A percentile compares a stretch with the other conserved stretches of the same genome.
phyloP scores from a whole-genome alignment of 768 basidiomycete genomes.

The Phylloporus sp. region DNA sequence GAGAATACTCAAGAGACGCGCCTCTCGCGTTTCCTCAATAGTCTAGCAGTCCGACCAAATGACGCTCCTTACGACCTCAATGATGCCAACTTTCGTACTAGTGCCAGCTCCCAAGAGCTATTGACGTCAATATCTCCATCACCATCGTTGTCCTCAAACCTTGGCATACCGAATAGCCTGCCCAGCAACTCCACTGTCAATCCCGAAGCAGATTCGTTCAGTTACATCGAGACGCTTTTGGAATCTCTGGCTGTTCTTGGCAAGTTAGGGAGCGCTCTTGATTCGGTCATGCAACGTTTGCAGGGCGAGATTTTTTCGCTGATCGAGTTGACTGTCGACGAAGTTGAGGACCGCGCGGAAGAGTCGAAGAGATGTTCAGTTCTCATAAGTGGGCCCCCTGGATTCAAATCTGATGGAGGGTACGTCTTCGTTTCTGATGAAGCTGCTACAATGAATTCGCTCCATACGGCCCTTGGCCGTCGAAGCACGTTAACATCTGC shows the following conservation, averaged over 20 bases:
- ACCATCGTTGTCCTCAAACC: constrained; percentile 24
- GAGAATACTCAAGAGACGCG: constrained; percentile 41
- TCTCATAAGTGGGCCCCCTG: constrained; percentile 32
- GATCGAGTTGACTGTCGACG: constrained; percentile 82
- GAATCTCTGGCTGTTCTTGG: constrained; percentile 93
- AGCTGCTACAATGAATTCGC: constrained; percentile 12
- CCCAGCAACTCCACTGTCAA: constrained; percentile 39
- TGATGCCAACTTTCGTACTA: constrained; percentile 31
- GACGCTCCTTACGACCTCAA: constrained; percentile 69
- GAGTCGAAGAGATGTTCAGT: constrained; percentile 56
- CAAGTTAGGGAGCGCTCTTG: constrained; percentile 78
- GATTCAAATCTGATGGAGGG: constrained; percentile 44
- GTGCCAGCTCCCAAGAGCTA: constrained; percentile 17
- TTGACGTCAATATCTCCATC: constrained; percentile 19
- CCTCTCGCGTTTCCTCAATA: constrained; percentile 58
- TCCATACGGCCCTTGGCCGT: constrained; percentile 26
- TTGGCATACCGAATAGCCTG: constrained; percentile 17
- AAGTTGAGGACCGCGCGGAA: constrained; percentile 88
- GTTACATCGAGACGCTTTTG: constrained; percentile 86
- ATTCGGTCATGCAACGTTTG: constrained; percentile 77
- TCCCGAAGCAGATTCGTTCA: constrained; percentile 89
- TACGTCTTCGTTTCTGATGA: constrained; percentile 42
- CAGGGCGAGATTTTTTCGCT: constrained; percentile 78
- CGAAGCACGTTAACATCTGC: constrained; percentile 36
- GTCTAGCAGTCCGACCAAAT: constrained; percentile 66